Evolutionary conservation across 768 basidiomycete genomes (phyloP).

Genomic region (Leccinum truebloodii): DNA sequence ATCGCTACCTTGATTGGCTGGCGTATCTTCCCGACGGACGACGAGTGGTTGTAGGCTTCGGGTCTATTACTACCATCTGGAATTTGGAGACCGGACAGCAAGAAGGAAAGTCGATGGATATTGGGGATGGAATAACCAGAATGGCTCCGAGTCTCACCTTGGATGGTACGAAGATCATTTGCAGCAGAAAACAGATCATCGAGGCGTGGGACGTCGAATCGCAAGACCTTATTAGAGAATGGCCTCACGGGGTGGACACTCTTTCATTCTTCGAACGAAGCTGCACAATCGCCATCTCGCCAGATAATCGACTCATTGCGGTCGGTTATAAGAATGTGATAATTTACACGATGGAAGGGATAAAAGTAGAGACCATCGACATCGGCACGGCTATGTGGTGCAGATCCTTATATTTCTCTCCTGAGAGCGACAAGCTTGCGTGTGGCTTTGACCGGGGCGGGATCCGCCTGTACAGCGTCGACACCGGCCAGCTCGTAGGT

Average conservation of each 20-base stretch:
- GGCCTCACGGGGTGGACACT: neutral
- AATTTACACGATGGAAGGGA: neutral
- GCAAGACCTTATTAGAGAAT: neutral
- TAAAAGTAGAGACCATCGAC: neutral
- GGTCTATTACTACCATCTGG: neutral
- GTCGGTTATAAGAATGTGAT: neutral
- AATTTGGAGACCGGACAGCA: conserved; percentile 7
- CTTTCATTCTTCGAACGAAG: neutral
- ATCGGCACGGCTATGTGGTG: neutral
- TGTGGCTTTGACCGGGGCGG: neutral
- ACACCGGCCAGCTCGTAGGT: neutral
- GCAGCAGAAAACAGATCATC: neutral
- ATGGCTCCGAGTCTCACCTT: neutral
- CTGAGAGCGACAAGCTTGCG: neutral
- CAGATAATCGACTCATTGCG: neutral
- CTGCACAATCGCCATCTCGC: neutral
- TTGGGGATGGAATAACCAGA: neutral
- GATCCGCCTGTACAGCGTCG: neutral
- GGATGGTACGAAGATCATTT: neutral
- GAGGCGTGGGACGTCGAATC: neutral
- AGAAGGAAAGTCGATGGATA: neutral
- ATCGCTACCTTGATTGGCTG: neutral
- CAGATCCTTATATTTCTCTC: neutral
- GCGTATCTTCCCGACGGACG: conserved; percentile 9
- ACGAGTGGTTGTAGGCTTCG: neutral